Evolutionary conservation across 805 yeast species (phyloP), one percentile per base, ranked within the genome.

Genomic region (Metschnikowia amazonensis): DNA sequence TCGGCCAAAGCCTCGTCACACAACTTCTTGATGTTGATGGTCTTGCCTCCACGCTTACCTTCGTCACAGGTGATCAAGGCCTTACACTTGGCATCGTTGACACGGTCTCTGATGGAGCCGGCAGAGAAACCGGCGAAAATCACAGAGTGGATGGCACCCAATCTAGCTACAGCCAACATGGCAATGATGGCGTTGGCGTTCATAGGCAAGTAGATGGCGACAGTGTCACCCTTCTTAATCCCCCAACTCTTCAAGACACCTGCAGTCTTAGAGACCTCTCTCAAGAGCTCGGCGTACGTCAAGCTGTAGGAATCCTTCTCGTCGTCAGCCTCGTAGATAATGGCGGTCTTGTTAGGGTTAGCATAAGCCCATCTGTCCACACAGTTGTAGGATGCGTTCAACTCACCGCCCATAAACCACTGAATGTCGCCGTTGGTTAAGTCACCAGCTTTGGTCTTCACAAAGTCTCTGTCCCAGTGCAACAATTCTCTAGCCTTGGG

Each of bases 191-290:
- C 90, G 62, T 85, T 87, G 37, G 90, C 85, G 52, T 82, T 83
- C 94, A 86, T 86, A 58, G 95, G 95, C 71, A 86, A 72, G 64
- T 86, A 86, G 43, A 86, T 86, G 20, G 94, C 94, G 46, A 86
- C 92, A 14, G 89, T 83, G 62, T 86, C 95, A 57, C 94, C 94
- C 67, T 86, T 86, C 49, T 74, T 69, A 47, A 86, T 82, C 41
- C 90, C 90, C 74, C 82, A 70, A 48, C 70, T 67, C 53, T 74
- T 69, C 61, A 86, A 74, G 29, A 82, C 83, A 56, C 84, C 87
- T 6, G 92, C 85, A 44, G 83, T 80, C 60, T 79, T 77, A 34
- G 81, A 82, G 28, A 86, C 89, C 56, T 86, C 78, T 54, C 78
- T 78, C 53, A 86, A 71, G 56, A 86, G 74, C 68, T 86, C 85